phyloP scores from a whole-genome alignment of 169 alveolate species.

The Plasmodium gallinaceum region DNA sequence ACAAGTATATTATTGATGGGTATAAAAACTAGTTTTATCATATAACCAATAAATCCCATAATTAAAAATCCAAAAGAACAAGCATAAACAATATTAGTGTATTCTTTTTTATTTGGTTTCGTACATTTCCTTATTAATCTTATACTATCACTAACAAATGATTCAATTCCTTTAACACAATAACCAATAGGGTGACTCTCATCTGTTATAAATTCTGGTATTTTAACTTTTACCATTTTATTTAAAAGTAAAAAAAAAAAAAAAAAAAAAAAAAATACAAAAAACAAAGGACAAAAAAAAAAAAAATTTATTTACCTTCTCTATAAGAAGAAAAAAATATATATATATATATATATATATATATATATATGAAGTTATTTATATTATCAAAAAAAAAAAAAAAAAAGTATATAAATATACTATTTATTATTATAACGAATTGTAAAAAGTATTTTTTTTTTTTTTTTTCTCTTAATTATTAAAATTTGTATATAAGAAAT shows the following conservation, averaged over 20 bases:
- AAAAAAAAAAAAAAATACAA: not conserved
- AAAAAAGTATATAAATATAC: not conserved
- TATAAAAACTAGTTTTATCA: conserved; percentile 94
- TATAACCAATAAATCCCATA: conserved; percentile 96
- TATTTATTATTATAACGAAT: not conserved
- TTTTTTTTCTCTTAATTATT: not conserved
- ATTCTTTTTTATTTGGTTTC: conserved; percentile 96
- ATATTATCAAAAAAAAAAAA: not conserved
- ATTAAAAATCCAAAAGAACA: conserved; percentile 95
- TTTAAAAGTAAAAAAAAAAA: not conserved
- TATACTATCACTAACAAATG: conserved; percentile 92
- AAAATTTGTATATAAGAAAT: not conserved
- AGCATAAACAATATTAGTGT: conserved; percentile 86
- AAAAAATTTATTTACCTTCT: not conserved
- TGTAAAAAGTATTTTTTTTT: not conserved
- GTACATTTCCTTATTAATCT: conserved; percentile 94
- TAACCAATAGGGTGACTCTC: conserved; percentile 89
- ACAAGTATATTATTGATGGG: conserved; percentile 96
- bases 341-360: conserved; percentile 9
- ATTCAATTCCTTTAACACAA: conserved; percentile 84
- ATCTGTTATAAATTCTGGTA: conserved; percentile 84
- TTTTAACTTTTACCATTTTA: conserved; percentile 30
- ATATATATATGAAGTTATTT: not conserved
- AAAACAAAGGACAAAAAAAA: not conserved
- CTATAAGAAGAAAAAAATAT: not conserved